Evolutionary conservation across 2,329 filamentous ascomycete species (phyloP), one percentile per base, ranked within the genome.

Genomic region (Colletotrichum tofieldiae): DNA sequence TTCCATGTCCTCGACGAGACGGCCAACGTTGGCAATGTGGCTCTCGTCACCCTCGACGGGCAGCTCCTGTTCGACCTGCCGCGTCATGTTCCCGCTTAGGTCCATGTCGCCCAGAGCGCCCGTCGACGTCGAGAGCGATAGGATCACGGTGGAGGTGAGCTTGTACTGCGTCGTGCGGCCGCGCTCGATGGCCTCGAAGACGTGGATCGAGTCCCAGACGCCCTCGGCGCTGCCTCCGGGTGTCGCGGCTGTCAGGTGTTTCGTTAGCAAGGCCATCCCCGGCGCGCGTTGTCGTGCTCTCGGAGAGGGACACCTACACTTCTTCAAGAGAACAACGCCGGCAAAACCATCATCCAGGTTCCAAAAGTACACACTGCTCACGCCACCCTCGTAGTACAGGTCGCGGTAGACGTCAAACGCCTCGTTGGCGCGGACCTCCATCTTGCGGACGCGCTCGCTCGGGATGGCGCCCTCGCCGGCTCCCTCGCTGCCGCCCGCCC

Each of bases 1-100:
- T 86, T 99, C 96, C 96, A 99, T 98, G 83, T 99, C 96, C 87
- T 99, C 96, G 64, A 99, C 95, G 80, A 99, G 88, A 75, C 92
- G 89, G 70, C 96, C 96, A 73, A 98, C 94, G 83, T 99, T 99
- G 77, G 93, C 94, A 77, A 99, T 96, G 86, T 99, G 96, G 82
- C 93, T 94, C 77, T 93, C 93, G 83, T 98, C 96, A 78, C 92
- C 93, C 77, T 97, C 94, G 47, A 98, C 94, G 11, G 94, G 91
- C 81, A 98, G 87, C 83, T 98, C 95, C 79, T 93, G 91, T 86
- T 99, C 96, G 64, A 98, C 91, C 87, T 99, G 96, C 74, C 96
- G 91, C 71, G 96, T 98, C 95, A 99, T 96, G 86, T 98, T 98
- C 76, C 96, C 96, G 77, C 93, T 95, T 66, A 99, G 90, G 83